Evolutionary conservation across 495 filamentous ascomycete species (phyloP), one percentile per base, ranked within the genome.

Genomic region (Tuber magnatum): DNA sequence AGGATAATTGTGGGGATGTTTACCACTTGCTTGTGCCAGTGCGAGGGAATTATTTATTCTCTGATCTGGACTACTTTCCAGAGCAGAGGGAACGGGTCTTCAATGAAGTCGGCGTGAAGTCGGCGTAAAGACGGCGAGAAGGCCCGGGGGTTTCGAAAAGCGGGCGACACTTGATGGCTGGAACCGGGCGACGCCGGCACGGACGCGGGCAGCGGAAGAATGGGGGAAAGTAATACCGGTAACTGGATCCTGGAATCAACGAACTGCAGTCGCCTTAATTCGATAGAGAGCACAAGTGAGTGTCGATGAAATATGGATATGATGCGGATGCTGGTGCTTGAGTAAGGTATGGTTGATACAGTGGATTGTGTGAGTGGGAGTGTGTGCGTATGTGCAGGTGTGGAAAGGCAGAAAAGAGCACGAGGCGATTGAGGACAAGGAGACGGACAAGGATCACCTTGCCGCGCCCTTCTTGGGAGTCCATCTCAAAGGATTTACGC

Each of bases 61-160:
- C 51, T 61, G 51, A 61, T 61, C 56, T 65, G 56, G 56, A 65
- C 56, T 65, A 65, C 56, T 65, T 65, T 65, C 56, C 56, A 65
- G 56, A 65, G 56, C 56, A 65, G 56, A 65, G 56, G 28, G 56
- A 65, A 65, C 28, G 56, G 35, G 28, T 35, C 35, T 65, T 20
- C 56, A 65, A 65, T 18, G 28, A 65, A 35, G 28, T 65, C 48
- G 48, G 24, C 9, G 48, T 28, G 28, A 65, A 35, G 28, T 65
- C 43, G 43, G 43, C 43, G 43, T 20, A 35, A 65, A 65, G 28
- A 65, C 56, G 56, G 56, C 14, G 56, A 65, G 56, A 65, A 65
- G 35, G 56, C 56, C 56, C 32, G n/a, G 28, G 56, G 56, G n/a
- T 20, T 14, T 65, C 28, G 51, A 61, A 61, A 32, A 61, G 7